Base-by-base conservation (phyloP, 2,329 filamentous ascomycete species). In the Penicillium sp. region DNA sequence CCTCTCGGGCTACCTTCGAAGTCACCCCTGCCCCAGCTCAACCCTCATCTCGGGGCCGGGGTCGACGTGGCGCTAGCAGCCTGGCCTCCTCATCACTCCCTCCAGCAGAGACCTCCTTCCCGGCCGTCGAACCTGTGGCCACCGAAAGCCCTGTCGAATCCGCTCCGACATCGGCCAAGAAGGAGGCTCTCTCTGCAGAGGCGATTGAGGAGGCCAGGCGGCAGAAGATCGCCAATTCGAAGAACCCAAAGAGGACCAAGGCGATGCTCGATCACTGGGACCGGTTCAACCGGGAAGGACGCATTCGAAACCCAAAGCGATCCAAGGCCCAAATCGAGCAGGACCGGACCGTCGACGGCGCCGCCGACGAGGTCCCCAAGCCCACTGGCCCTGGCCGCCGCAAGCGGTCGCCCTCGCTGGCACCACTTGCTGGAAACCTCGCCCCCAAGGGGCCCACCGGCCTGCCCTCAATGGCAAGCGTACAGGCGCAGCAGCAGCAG, bases 251-350 rank as follows among this genome's bases (percentile, higher is more conserved):
- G 57, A 70, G 76, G 29, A 78, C 76, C 9, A 74, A 77, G 61
- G 76, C 76, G 43, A 78, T 78, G 76, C 70, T 78, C 27, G 74
- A 77, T 57, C 76, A 78, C 61, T 78, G 76, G 76, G 73, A 70
- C 21, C 73, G 75, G 25, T 78, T 78, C 66, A 77, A 77, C 53
- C 66, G 68, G 13, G 75, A 77, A 63, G 76, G 76, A 31, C 72
- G 75, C n/a, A 75, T 72, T 21, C 72, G 76, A 35, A 77, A 77
- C 51, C 76, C 76, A 31, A 78, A 78, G 61, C 72, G 76, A 8
- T 77, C 76, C 33, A 78, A 77, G 60, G 75, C 74, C 10, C 74
- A 78, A 60, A 77, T 78, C 27, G 76, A 77, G 65, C 72, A 73
- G n/a, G 75, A 75, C 55, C 71, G 68, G 33, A 67, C 64, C 33